Evolutionary conservation across 2,329 filamentous ascomycete genomes (phyloP), one percentile per base, ranked within the genome.

Genomic region (Penicillium griseofulvum): DNA sequence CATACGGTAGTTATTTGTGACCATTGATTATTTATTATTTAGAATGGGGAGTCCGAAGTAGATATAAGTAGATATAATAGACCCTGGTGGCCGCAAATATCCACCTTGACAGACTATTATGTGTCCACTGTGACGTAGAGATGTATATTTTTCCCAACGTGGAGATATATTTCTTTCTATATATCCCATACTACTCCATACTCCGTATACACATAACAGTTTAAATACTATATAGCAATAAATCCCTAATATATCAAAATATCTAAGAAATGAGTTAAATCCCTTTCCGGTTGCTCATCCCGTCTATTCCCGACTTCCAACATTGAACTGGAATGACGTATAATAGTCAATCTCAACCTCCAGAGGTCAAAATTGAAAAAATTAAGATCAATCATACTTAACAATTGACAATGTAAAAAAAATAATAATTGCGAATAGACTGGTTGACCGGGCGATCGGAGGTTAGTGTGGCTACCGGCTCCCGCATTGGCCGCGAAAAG

Each of bases 401-500:
- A 38, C n/a, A 17, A 38, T 26, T 17, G 8, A 14, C 7, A 7
- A 26, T 26, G 17, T 37, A 28, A 37, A 17, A 28, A 28, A 28
- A 28, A 28, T 28, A 28, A 33, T 14, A 16, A 24, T 26, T 22
- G 10, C 26, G 26, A 43, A 36, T 17, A 26, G 28, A 22, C 49
- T 36, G n/a, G 45, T 50, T 49, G 47, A 36, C 54, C 50, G 50
- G 52, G 36, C 41, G 38, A 45, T 52, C 49, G 49, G 49, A 51
- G 28, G 26, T 55, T 22, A 43, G 43, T 42, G 43, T 42, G 46
- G 52, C 52, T 55, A 34, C 58, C 57, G 49, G 50, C 49, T 49
- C 57, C 62, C 57, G 60, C 62, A 65, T 62, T 63, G 65, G 61
- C 62, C 48, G 65, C 67, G 67, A 69, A 70, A 69, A 69, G 64